These are phyloP conservation scores for Podospora anserina DNA, from an alignment of 495 filamentous ascomycete species.

Conservation along the genomic window DNA sequence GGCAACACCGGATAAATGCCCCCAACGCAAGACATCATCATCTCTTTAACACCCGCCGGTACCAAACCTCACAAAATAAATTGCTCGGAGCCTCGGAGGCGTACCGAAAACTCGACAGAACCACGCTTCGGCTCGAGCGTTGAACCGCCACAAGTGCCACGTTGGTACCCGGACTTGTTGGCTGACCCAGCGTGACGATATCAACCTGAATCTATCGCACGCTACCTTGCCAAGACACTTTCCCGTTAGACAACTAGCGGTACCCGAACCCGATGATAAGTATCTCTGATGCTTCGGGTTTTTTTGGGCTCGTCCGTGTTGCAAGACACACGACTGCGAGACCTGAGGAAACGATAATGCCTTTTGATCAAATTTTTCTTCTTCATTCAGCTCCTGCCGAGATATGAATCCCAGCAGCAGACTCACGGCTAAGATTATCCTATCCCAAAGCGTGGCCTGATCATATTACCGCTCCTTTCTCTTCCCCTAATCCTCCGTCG, in stretches of 20 bases:
- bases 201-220: neutral
- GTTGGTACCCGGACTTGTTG: neutral
- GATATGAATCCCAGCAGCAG: conserved; percentile 1
- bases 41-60: neutral
- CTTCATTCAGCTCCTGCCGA: neutral
- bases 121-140: neutral
- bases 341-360: no score
- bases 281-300: no score
- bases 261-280: neutral
- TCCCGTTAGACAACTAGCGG: neutral
- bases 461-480: neutral
- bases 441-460: neutral
- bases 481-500: neutral
- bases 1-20: neutral
- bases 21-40: neutral
- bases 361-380: neutral
- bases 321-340: no score
- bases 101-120: neutral
- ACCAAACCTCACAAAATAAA: neutral
- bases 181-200: neutral
- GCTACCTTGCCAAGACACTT: neutral
- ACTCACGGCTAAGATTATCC: neutral
- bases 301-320: no score
- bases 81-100: neutral
- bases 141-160: neutral